phyloP scores from a whole-genome alignment of 2,329 filamentous ascomycete genomes.

The Remersonia thermophila region DNA sequence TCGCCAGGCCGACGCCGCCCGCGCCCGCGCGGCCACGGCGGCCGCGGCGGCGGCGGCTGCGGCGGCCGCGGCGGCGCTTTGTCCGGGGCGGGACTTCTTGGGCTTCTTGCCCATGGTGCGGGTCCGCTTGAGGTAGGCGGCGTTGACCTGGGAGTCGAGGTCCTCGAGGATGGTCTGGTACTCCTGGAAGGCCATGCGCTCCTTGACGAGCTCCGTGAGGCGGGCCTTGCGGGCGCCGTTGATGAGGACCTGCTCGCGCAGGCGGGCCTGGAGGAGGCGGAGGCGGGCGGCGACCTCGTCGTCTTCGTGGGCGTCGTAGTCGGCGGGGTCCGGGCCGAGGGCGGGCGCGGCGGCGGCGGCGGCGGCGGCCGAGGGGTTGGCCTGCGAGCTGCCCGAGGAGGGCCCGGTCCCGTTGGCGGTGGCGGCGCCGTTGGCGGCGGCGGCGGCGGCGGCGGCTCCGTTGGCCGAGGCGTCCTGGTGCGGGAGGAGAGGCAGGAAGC shows the following conservation, averaged over 20 bases:
- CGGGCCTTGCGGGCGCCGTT: constrained; percentile 87
- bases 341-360: not conserved
- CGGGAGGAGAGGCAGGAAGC: constrained; percentile 53
- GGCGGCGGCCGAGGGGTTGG: not conserved
- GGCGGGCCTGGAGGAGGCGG: constrained; percentile 68
- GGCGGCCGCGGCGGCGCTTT: constrained; percentile 22
- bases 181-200: constrained; percentile 91
- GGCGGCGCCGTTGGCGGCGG: not conserved
- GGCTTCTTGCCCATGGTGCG: constrained; percentile 89
- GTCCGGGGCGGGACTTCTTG: constrained; percentile 71
- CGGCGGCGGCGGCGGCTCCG: constrained; percentile 5
- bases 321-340: constrained; percentile 33
- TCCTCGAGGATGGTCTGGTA: constrained; percentile 96
- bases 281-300: constrained; percentile 88
- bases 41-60: constrained; percentile 34
- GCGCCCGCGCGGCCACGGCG: constrained; percentile 37
- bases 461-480: constrained; percentile 12
- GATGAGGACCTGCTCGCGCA: constrained; percentile 71
- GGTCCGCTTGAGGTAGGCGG: constrained; percentile 90
- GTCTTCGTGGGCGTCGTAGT: constrained; percentile 83
- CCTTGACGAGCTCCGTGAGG: constrained; percentile 74
- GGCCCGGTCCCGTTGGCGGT: not conserved
- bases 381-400: not conserved
- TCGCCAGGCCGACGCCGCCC: constrained; percentile 52
- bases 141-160: constrained; percentile 86